A percentile compares a stretch with the other conserved stretches of the same genome.
phyloP scores from a whole-genome alignment of 306 rosid species.

The Quercus bicolor region DNA sequence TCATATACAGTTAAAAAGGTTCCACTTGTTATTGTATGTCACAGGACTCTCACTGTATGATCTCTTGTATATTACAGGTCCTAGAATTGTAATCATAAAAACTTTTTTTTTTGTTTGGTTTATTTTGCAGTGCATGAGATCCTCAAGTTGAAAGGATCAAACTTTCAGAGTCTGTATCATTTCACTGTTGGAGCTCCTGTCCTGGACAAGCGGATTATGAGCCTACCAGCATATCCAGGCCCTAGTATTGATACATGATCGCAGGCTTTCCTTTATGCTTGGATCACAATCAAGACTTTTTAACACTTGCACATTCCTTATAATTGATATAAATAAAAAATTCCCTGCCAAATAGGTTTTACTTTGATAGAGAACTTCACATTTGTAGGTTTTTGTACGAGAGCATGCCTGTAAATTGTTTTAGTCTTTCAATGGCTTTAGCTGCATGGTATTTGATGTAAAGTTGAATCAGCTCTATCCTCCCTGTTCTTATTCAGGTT shows the following conservation, averaged over 20 bases:
- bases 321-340: neutral
- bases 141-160: constrained; percentile 73
- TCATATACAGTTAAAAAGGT: neutral
- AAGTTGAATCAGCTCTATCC: neutral
- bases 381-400: neutral
- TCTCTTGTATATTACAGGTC: neutral
- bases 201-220: constrained; percentile 80
- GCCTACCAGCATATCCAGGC: constrained; percentile 96
- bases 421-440: neutral
- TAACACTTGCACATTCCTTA: no score
- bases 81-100: neutral
- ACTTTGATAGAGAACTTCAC: neutral
- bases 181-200: constrained; percentile 93
- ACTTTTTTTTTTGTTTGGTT: neutral
- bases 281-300: neutral
- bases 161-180: constrained; percentile 87
- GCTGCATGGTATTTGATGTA: constrained; percentile 3
- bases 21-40: neutral
- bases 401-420: neutral
- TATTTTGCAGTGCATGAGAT: constrained; percentile 75
- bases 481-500: neutral
- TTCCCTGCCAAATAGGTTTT: neutral
- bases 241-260: constrained; percentile 56
- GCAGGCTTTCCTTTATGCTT: neutral
- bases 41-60: neutral